Conservation (phyloP, 1,139 yeast genomes). For the Suhomyces atakaporum region DNA sequence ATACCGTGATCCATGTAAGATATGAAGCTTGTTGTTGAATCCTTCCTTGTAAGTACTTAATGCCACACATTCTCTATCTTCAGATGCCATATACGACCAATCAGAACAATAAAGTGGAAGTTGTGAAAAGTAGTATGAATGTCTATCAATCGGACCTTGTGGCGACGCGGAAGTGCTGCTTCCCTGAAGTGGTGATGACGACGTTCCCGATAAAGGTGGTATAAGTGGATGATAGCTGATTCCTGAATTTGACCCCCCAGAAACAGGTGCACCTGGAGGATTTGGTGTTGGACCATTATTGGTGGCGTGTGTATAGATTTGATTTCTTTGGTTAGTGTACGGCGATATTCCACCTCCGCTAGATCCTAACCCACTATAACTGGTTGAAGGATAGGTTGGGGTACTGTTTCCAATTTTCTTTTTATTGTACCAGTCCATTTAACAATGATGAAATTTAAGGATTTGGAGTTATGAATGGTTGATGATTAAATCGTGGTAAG, state of each 20-base stretch:
- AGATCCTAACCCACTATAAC: conserved; percentile 8
- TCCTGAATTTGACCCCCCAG: conserved; percentile 3
- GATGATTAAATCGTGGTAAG: neutral
- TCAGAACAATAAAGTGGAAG: conserved; percentile 68
- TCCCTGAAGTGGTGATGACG: conserved; percentile 3
- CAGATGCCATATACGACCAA: conserved; percentile 53
- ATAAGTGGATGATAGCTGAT: conserved; percentile 5
- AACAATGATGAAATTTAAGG: no score
- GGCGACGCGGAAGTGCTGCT: neutral
- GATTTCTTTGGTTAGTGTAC: conserved; percentile 12
- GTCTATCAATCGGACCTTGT: conserved; percentile 26
- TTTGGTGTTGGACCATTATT: conserved; percentile 3
- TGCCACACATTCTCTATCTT: conserved; percentile 56
- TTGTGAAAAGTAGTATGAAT: conserved; percentile 59
- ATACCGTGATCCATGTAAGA: conserved; percentile 44
- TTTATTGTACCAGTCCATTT: conserved; percentile 16
- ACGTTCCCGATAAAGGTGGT: conserved; percentile 1
- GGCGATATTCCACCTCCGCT: conserved; percentile 12
- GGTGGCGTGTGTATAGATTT: conserved; percentile 8
- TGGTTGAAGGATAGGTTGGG: conserved; percentile 12
- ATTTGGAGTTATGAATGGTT: no score
- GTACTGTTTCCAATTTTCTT: conserved; percentile 9
- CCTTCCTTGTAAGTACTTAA: conserved; percentile 74
- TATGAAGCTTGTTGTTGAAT: conserved; percentile 54
- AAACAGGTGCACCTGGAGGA: conserved; percentile 3